These are phyloP conservation scores for Tetrahymena borealis DNA, from an alignment of 73 alveolate genomes.

Conservation along the genomic window DNA sequence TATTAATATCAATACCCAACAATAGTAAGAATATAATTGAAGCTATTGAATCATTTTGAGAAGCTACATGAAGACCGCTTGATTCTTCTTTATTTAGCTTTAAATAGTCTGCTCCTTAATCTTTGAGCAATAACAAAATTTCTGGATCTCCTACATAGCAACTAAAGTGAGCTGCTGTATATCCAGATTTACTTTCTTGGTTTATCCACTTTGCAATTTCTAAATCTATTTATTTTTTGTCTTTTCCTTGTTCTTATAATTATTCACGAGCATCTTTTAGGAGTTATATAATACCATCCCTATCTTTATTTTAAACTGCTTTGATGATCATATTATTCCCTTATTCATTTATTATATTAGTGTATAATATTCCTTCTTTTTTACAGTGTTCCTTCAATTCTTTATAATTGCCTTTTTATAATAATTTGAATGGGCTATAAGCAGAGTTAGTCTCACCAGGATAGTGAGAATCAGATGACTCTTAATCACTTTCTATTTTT, in stretches of 20 bases:
- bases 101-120: not conserved
- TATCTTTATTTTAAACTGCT: not conserved
- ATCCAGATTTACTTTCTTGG: not conserved
- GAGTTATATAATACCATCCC: not conserved
- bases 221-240: not conserved
- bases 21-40: conserved; percentile 55
- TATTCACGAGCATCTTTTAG: not conserved
- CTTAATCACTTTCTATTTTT: not conserved
- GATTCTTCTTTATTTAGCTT: not conserved
- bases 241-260: not conserved
- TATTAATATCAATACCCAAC: conserved; percentile 50
- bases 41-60: not conserved
- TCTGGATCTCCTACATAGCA: not conserved
- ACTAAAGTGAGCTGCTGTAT: not conserved
- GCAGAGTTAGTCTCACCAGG: not conserved
- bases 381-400: not conserved
- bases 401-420: not conserved
- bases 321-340: not conserved
- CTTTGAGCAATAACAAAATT: not conserved
- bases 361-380: not conserved
- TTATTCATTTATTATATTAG: not conserved
- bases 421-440: not conserved
- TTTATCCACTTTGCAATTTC: not conserved
- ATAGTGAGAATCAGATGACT: not conserved
- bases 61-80: not conserved